These are phyloP conservation scores for Actinidia polygama DNA, from an alignment of 179 eudicot genomes.

Conservation along the genomic window DNA sequence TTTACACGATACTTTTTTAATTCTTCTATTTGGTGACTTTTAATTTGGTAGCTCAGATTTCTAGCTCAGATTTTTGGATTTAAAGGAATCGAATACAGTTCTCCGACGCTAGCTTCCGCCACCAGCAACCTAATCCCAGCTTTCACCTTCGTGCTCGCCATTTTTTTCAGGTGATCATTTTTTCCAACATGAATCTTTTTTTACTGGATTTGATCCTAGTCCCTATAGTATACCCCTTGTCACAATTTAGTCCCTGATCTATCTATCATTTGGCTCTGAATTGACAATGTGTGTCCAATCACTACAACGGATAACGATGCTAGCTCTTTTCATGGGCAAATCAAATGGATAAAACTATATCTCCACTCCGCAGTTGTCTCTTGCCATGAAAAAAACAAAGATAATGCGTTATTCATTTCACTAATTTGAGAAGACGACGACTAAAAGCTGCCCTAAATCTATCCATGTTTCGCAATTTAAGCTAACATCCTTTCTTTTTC, in stretches of 20 bases:
- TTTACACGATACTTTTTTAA: background rate
- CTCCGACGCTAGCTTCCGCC: conserved; percentile 25
- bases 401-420: too few species aligned
- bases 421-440: too few species aligned
- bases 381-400: too few species aligned
- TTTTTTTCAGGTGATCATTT: conserved; percentile 18
- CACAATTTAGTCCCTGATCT: too few species aligned
- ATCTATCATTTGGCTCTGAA: too few species aligned
- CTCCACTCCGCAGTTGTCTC: too few species aligned
- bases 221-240: background rate
- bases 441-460: too few species aligned
- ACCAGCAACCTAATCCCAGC: conserved; percentile 24
- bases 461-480: too few species aligned
- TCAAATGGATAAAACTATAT: too few species aligned
- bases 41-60: background rate
- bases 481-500: background rate
- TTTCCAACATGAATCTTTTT: background rate
- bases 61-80: background rate
- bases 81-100: conserved; percentile 14
- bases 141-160: conserved; percentile 25
- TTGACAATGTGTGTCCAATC: too few species aligned
- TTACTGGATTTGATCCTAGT: background rate
- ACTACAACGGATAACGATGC: too few species aligned
- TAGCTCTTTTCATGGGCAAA: too few species aligned
- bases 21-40: background rate